Percentiles rank a stretch among this genome's conserved stretches.
phyloP scores from a whole-genome alignment of 768 basidiomycete species.

The Dendrothele bispora region DNA sequence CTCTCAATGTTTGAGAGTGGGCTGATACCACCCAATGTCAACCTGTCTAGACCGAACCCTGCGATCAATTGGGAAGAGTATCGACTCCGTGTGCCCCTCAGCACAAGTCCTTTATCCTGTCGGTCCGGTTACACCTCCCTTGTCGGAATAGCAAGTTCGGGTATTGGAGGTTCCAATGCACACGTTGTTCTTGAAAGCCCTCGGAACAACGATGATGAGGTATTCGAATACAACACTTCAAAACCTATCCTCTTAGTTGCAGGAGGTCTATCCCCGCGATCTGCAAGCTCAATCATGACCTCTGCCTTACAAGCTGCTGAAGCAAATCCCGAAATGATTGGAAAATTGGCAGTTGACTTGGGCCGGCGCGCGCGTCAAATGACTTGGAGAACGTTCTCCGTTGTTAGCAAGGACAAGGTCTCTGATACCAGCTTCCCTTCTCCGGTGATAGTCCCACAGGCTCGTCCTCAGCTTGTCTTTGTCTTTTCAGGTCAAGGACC shows the following conservation, averaged over 20 bases:
- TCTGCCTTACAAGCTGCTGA: slow-evolving; percentile 2
- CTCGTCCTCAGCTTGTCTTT: slow-evolving; percentile 31
- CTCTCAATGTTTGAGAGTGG: slow-evolving; percentile 34
- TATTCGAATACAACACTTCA: neutral
- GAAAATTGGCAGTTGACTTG: slow-evolving; percentile 11
- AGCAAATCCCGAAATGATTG: slow-evolving; percentile 3
- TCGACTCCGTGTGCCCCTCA: slow-evolving; percentile 32
- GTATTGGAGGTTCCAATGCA: slow-evolving; percentile 44
- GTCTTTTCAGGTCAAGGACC: slow-evolving; percentile 41
- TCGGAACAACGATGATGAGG: slow-evolving; percentile 12
- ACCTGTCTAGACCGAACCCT: slow-evolving; percentile 33
- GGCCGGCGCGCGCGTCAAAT: slow-evolving; percentile 34
- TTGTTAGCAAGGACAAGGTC: slow-evolving; percentile 9
- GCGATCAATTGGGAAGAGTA: slow-evolving; percentile 39
- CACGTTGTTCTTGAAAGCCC: slow-evolving; percentile 39
- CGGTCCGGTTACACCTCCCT: slow-evolving; percentile 24
- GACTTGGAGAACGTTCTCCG: slow-evolving; percentile 29
- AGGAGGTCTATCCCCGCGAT: slow-evolving; percentile 36
- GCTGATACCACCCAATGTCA: slow-evolving; percentile 40
- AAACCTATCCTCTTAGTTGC: slow-evolving; percentile 27
- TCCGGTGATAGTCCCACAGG: slow-evolving; percentile 24
- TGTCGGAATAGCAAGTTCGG: slow-evolving; percentile 40
- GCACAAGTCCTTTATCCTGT: slow-evolving; percentile 23
- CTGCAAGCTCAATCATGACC: slow-evolving; percentile 12
- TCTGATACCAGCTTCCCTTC: slow-evolving; percentile 20